These are phyloP conservation scores for Ustilago hordei DNA, from an alignment of 1,284 basidiomycete species.

Conservation along the genomic window DNA sequence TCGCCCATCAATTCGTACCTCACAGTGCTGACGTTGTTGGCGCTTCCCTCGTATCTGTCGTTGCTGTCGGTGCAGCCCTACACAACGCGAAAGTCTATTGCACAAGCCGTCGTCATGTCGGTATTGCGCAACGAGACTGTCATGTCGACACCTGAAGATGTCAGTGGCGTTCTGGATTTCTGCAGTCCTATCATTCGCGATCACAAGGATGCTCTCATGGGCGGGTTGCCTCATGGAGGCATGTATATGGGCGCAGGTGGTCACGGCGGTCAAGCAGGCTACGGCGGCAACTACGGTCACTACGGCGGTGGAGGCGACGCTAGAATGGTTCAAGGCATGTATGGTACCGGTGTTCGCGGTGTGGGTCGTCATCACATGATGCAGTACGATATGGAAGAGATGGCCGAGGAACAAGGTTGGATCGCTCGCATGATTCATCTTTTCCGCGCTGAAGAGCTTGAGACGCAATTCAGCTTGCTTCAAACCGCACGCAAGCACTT, in stretches of 20 bases:
- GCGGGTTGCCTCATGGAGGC: slow-evolving; percentile 37
- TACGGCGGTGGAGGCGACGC: slow-evolving; percentile 43
- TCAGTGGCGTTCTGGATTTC: slow-evolving; percentile 65
- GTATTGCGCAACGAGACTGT: slow-evolving; percentile 66
- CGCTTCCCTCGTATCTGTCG: slow-evolving; percentile 61
- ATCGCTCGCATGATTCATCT: slow-evolving; percentile 67
- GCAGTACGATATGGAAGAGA: slow-evolving; percentile 64
- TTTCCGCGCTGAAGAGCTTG: slow-evolving; percentile 63
- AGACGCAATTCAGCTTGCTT: slow-evolving; percentile 65
- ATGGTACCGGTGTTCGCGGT: slow-evolving; percentile 42
- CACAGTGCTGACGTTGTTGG: slow-evolving; percentile 65
- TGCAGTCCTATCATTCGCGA: slow-evolving; percentile 64
- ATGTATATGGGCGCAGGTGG: slow-evolving; percentile 42
- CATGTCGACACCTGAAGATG: slow-evolving; percentile 66
- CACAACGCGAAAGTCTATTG: slow-evolving; percentile 63
- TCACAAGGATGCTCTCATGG: slow-evolving; percentile 58
- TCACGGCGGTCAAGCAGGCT: slow-evolving; percentile 22
- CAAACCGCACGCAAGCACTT: slow-evolving; percentile 66
- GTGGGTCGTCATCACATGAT: slow-evolving; percentile 49
- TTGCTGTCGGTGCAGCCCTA: slow-evolving; percentile 63
- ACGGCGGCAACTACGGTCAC: slow-evolving; percentile 42
- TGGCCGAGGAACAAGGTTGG: slow-evolving; percentile 67
- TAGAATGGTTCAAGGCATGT: slow-evolving; percentile 47
- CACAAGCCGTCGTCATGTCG: slow-evolving; percentile 65
- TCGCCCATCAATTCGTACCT: slow-evolving; percentile 66